phyloP scores from a whole-genome alignment of 108 stramenopile species.

The Cyclotella distinguenda region DNA sequence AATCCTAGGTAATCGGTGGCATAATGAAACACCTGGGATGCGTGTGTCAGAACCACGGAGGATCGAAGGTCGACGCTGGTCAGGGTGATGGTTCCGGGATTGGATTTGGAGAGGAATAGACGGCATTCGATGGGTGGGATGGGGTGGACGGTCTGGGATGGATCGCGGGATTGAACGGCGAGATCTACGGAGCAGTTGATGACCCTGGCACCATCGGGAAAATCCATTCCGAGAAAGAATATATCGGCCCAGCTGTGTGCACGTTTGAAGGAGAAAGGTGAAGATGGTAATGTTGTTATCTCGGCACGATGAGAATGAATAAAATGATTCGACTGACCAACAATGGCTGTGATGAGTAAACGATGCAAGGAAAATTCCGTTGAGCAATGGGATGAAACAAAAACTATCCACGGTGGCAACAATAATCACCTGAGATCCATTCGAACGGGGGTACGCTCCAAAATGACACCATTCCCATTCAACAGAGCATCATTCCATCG shows the following conservation, averaged over 20 bases:
- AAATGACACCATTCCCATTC: conserved; percentile 9
- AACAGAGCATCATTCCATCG: conserved; percentile 1
- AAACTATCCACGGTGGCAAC: conserved; percentile 9
- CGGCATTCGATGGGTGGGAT: conserved; percentile 59
- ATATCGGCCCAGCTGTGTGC: conserved; percentile 59
- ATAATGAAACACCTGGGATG: conserved; percentile 63
- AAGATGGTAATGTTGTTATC: not conserved
- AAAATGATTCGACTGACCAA: too few species aligned
- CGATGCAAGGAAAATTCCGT: too few species aligned
- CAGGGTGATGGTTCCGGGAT: conserved; percentile 40
- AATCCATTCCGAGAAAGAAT: conserved; percentile 71
- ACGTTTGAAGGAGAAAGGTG: too few species aligned
- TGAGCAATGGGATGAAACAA: not conserved
- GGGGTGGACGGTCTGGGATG: conserved; percentile 14
- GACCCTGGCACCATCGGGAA: conserved; percentile 62
- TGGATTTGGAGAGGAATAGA: conserved; percentile 42
- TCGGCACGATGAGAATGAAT: not conserved
- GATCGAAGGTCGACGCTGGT: conserved; percentile 53
- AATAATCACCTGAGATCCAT: conserved; percentile 70
- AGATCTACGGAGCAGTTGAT: conserved; percentile 60
- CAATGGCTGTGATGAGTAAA: too few species aligned
- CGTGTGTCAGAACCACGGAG: conserved; percentile 48
- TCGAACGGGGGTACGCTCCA: conserved; percentile 61
- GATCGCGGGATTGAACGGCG: conserved; percentile 31
- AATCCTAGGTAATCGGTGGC: conserved; percentile 58